Evolutionary conservation across 306 rosid species (phyloP).

Genomic region (Macrotyloma uniflorum): DNA sequence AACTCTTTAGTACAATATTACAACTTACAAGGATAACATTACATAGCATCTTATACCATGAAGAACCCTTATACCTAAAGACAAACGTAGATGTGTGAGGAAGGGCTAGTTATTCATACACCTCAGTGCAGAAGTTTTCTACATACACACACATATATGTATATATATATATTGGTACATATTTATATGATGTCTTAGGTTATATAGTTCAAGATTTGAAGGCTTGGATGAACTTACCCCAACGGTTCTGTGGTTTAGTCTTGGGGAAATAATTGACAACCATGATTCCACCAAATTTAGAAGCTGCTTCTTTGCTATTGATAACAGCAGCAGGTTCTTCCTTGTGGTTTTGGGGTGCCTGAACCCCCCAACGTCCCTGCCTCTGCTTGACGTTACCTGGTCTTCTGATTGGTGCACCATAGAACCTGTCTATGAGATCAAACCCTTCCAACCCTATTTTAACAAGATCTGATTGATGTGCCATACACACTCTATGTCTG

Average conservation of each 20-base stretch:
- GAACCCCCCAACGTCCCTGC: slow-evolving; percentile 18
- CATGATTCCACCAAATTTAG: slow-evolving; percentile 35
- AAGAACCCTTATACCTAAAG: background rate
- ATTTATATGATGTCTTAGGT: background rate
- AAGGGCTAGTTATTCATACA: background rate
- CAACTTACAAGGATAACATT: background rate
- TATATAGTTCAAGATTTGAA: slow-evolving; percentile 4
- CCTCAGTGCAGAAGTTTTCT: background rate
- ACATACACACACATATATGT: background rate
- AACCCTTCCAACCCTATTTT: slow-evolving; percentile 46
- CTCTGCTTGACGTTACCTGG: slow-evolving; percentile 7
- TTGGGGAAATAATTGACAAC: slow-evolving; percentile 17
- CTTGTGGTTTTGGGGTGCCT: background rate
- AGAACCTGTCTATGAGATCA: slow-evolving; percentile 34
- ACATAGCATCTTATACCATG: background rate
- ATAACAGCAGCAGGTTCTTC: slow-evolving; percentile 25
- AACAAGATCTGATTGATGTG: slow-evolving; percentile 40
- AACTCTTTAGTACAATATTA: background rate
- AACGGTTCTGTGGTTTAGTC: slow-evolving; percentile 37
- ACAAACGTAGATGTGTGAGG: background rate
- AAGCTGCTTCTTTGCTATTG: slow-evolving; percentile 39
- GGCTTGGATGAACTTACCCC: slow-evolving; percentile 32
- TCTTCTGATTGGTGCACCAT: slow-evolving; percentile 38
- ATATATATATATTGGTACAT: background rate
- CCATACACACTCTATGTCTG: slow-evolving; percentile 20